These are phyloP conservation scores for Irpex sp. DNA, from an alignment of 1,284 basidiomycete species.

Conservation along the genomic window DNA sequence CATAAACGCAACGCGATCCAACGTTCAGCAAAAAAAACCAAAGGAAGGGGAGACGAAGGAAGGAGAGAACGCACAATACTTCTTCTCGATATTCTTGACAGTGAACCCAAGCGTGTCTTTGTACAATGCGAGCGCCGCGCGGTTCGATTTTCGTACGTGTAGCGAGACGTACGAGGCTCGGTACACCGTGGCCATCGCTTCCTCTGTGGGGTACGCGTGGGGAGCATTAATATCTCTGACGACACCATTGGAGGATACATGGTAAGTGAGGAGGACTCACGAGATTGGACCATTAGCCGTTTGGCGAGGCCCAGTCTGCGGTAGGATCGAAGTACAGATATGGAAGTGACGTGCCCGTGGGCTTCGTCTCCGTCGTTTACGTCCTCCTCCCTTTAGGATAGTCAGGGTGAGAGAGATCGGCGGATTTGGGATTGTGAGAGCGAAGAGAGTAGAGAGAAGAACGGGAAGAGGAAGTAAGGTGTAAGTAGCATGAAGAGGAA, in stretches of 20 bases:
- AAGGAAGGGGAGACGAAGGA: too few relatives aligned
- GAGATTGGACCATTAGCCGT: constrained; percentile 84
- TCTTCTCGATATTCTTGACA: constrained; percentile 71
- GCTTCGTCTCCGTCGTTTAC: constrained; percentile 51
- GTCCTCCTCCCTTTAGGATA: constrained; percentile 68
- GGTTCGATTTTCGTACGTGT: constrained; percentile 87
- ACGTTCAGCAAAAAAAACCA: too few relatives aligned
- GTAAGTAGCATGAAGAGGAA: background rate
- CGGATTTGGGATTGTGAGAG: too few relatives aligned
- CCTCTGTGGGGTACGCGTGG: constrained; percentile 45
- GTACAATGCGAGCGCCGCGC: constrained; percentile 81
- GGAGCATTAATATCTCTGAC: background rate
- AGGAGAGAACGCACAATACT: constrained; percentile 69
- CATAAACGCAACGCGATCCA: background rate
- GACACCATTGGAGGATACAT: background rate
- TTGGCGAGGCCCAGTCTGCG: constrained; percentile 84
- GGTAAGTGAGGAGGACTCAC: constrained; percentile 42
- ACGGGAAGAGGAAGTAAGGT: too few relatives aligned
- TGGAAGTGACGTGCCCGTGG: constrained; percentile 90
- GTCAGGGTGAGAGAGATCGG: background rate
- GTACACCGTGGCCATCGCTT: constrained; percentile 85
- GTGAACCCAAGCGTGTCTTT: constrained; percentile 82
- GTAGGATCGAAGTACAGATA: constrained; percentile 85
- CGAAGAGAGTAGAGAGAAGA: too few relatives aligned
- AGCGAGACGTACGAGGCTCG: constrained; percentile 75